These are phyloP conservation scores for Saccharomycopsis olivae DNA, from an alignment of 805 yeast species.

Conservation along the genomic window DNA sequence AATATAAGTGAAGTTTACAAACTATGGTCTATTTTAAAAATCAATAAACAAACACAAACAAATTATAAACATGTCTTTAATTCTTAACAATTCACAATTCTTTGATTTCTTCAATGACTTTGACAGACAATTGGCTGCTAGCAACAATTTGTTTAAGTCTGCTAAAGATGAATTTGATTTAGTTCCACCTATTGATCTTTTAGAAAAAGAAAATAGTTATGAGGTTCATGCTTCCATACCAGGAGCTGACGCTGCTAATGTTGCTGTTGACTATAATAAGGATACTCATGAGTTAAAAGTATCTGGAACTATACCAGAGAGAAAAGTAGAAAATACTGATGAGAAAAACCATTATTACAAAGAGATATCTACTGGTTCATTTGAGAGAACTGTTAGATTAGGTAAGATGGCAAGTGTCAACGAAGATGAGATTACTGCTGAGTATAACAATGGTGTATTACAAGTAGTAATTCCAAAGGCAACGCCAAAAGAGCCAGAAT, in stretches of 20 bases:
- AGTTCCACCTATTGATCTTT: conserved; percentile 27
- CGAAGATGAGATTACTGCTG: conserved; percentile 20
- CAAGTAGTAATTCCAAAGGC: conserved; percentile 2
- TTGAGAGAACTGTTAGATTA: conserved; percentile 25
- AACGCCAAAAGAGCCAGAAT: neutral
- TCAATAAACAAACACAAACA: conserved; percentile 1
- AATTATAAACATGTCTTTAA: conserved; percentile 5
- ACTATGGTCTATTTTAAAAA: too few species aligned
- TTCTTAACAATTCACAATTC: conserved; percentile 5
- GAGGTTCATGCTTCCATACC: conserved; percentile 27
- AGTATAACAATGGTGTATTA: conserved; percentile 7
- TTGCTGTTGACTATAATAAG: conserved; percentile 28
- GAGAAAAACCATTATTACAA: conserved; percentile 11
- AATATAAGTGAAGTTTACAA: conserved; percentile 17
- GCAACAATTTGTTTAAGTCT: neutral
- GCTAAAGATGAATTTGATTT: neutral
- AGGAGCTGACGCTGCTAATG: conserved; percentile 25
- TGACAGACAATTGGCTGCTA: neutral
- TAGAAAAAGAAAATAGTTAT: conserved; percentile 25
- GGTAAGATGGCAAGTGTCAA: conserved; percentile 24
- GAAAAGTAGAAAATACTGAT: conserved; percentile 1
- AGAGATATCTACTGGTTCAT: conserved; percentile 22
- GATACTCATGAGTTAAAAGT: conserved; percentile 26
- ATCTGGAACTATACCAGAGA: conserved; percentile 22
- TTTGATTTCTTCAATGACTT: conserved; percentile 4